A percentile compares a stretch with the other conserved stretches of the same genome.
Conservation (phyloP, 2,329 filamentous ascomycete species). For the Alternaria atra region DNA sequence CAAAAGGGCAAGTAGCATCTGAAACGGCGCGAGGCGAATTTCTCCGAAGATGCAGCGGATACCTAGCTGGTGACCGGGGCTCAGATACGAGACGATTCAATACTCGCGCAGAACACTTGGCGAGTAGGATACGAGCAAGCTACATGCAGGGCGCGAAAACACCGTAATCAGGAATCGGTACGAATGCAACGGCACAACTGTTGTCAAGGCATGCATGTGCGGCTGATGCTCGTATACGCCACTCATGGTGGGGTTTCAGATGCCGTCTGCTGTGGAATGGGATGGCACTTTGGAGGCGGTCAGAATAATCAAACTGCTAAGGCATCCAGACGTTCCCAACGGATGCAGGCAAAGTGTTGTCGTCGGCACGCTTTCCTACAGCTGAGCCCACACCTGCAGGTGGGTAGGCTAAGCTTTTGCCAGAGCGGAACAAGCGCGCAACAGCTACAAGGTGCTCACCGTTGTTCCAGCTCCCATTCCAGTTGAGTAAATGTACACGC, state of each 20-base stretch:
- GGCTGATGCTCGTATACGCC: constrained; percentile 19
- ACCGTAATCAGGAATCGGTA: constrained; percentile 7
- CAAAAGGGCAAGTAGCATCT: neutral
- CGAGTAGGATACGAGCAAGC: constrained; percentile 2
- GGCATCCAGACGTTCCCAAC: constrained; percentile 7
- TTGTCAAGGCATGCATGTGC: constrained; percentile 21
- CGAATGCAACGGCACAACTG: neutral
- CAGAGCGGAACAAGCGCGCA: constrained; percentile 11
- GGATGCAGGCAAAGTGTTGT: constrained; percentile 4
- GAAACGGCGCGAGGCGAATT: constrained; percentile 4
- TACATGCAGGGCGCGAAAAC: constrained; percentile 18
- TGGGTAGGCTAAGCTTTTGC: constrained; percentile 12
- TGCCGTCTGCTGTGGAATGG: constrained; percentile 1
- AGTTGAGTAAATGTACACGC: neutral
- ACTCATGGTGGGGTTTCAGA: constrained; percentile 4
- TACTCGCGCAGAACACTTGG: constrained; percentile 2
- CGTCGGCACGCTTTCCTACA: constrained; percentile 18
- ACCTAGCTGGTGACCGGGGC: constrained; percentile 1
- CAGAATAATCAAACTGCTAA: constrained; percentile 2
- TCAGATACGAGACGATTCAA: constrained; percentile 1
- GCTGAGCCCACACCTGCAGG: constrained; percentile 6
- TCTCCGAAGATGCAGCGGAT: constrained; percentile 9
- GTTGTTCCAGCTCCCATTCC: constrained; percentile 6
- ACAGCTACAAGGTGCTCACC: constrained; percentile 13
- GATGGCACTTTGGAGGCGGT: constrained; percentile 2